Evolutionary conservation across 768 basidiomycete genomes (phyloP), one percentile per base, ranked within the genome.

Genomic region (Phallus indusiatus): DNA sequence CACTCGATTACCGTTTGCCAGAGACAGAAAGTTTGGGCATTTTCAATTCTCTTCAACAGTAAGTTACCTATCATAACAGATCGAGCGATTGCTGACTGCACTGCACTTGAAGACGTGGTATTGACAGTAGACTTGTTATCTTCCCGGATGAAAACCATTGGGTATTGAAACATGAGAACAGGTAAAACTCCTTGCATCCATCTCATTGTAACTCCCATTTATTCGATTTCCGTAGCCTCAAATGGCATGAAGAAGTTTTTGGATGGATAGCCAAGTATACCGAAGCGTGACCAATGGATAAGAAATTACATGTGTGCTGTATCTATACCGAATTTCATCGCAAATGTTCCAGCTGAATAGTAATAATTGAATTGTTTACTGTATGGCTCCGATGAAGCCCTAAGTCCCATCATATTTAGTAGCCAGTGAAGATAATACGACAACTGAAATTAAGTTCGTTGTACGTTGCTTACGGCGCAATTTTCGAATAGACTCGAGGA

Each of bases 161-260:
- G 94, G 91, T 91, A 22, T 65, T 90, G 61, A 80, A 88, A 56
- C 86, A 85, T 60, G 85, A 83, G 55, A 90, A 90, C 64, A 88
- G 83, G 83, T 82, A 28, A 17, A 17, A 49, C 55, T 36, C 47
- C 14, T 0, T 49, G 7, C 20, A 51, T 18, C 52, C 37, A 47
- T 56, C 34, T 55, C 20, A 20, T 24, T 50, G 12, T 49, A 14
- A 14, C 52, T 59, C 28, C 47, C 14, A 0, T 47, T 9, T 20
- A 52, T 22, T 51, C 37, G 46, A 53, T 22, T 21, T 47, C 34
- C 56, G 35, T 65, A 88, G 90, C 67, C 73, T 95, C 69, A 92
- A 93, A 69, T 98, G 95, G 95, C 91, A 97, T 72, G 77, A 88
- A 63, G 95, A 99, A 69, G 87, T 98, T 12, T 86, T 99, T 73